Conservation (phyloP, 139 green algal species). For the Picochlorum costavermella region DNA sequence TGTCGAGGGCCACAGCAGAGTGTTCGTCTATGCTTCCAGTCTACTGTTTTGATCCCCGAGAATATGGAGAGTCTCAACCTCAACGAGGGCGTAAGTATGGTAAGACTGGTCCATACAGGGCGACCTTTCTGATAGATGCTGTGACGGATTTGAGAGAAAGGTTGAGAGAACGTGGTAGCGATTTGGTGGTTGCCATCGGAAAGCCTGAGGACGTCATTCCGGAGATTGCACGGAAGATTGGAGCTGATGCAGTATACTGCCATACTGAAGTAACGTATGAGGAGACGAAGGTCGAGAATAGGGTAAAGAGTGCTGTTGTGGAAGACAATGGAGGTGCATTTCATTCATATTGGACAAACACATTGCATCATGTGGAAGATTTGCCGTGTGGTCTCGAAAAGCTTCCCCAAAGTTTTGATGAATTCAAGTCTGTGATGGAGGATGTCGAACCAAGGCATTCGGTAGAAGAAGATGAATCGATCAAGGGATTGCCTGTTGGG, state of each 20-base stretch:
- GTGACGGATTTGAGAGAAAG: slow-evolving; percentile 43
- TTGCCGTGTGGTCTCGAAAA: slow-evolving; percentile 54
- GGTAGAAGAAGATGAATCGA: slow-evolving; percentile 14
- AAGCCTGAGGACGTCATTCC: slow-evolving; percentile 41
- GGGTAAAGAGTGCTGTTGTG: slow-evolving; percentile 36
- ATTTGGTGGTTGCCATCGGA: slow-evolving; percentile 51
- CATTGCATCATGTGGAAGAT: slow-evolving; percentile 59
- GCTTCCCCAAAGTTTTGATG: slow-evolving; percentile 41
- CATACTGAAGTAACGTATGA: slow-evolving; percentile 65
- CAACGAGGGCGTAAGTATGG: slow-evolving; percentile 36
- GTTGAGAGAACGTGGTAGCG: slow-evolving; percentile 30
- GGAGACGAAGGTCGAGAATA: slow-evolving; percentile 45
- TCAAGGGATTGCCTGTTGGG: slow-evolving; percentile 39
- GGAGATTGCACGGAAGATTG: slow-evolving; percentile 14
- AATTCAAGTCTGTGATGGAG: slow-evolving; percentile 35
- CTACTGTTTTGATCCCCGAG: slow-evolving; percentile 53
- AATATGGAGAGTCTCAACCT: slow-evolving; percentile 32
- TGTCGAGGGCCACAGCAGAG: slow-evolving; percentile 28
- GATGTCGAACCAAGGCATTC: slow-evolving; percentile 24
- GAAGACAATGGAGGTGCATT: slow-evolving; percentile 37
- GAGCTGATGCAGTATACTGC: slow-evolving; percentile 41
- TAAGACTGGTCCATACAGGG: slow-evolving; percentile 26
- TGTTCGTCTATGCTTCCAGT: slow-evolving; percentile 35
- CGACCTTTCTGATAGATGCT: slow-evolving; percentile 43
- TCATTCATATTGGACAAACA: slow-evolving; percentile 47